Conservation (phyloP, 2,329 filamentous ascomycete genomes). For the Plectosphaerella sp. region DNA sequence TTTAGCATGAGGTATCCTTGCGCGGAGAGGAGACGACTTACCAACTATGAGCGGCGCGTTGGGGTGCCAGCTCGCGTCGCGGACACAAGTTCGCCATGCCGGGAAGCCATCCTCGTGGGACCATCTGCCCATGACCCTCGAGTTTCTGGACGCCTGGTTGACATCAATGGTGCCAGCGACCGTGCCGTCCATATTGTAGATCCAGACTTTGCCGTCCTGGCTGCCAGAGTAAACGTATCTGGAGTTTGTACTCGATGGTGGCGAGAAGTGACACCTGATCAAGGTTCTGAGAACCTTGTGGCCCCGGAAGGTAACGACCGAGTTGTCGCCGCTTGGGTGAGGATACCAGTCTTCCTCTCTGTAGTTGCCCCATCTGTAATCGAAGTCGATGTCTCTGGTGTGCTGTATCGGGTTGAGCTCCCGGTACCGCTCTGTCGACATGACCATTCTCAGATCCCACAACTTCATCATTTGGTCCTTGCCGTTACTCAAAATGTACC, state of each 20-base stretch:
- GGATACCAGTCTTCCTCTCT: constrained; percentile 62
- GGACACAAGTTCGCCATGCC: constrained; percentile 72
- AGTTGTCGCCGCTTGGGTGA: constrained; percentile 76
- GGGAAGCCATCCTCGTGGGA: constrained; percentile 54
- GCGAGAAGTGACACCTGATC: constrained; percentile 93
- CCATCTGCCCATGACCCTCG: constrained; percentile 49
- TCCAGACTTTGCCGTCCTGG: constrained; percentile 81
- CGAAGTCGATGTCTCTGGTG: constrained; percentile 56
- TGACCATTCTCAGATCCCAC: constrained; percentile 91
- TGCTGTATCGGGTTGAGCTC: constrained; percentile 50
- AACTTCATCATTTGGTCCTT: constrained; percentile 98
- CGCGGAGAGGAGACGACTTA: constrained; percentile 26
- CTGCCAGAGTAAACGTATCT: constrained; percentile 92
- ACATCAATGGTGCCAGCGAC: constrained; percentile 76
- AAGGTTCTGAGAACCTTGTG: constrained; percentile 86
- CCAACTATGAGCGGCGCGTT: constrained; percentile 72
- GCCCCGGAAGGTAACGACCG: constrained; percentile 86
- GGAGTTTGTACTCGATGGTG: constrained; percentile 77
- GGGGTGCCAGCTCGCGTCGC: constrained; percentile 90
- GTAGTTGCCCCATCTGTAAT: constrained; percentile 69
- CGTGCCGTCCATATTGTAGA: constrained; percentile 93
- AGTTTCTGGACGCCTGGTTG: constrained; percentile 60
- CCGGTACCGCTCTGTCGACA: constrained; percentile 63
- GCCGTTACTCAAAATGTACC: constrained; percentile 87
- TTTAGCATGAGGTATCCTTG: not conserved